Base-by-base conservation (phyloP, 805 yeast genomes). In the Grigorovia transvaalensis region DNA sequence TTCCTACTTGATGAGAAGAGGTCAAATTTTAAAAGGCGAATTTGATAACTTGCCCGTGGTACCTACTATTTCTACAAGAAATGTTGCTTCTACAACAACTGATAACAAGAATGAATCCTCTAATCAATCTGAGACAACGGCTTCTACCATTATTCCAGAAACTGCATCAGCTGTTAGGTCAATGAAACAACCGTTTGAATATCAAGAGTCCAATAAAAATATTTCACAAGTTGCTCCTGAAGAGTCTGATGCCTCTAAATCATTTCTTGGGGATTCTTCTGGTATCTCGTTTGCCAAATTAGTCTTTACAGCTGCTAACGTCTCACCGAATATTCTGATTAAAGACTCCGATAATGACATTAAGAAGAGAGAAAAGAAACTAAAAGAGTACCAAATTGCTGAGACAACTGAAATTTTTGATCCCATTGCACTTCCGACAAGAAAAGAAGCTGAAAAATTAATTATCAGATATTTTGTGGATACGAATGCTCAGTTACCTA, bases 401-500 rank as follows among this genome's bases (percentile, higher is more conserved):
- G 58, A 59, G 49, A 52, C 57, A 15, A 53, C 58, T 9, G 45
- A 52, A 9, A 55, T 56, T 41, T 57, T 57, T 33, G 62, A 67
- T 45, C 52, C 60, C 1, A 46, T 60, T 5, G 56, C 54, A 49
- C 69, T 90, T 20, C 93, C 95, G 1, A 76, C 85, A 0, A 87
- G 86, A 59, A 70, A 73, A 20, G 76, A 80, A 35, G 96, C 96
- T 0, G 80, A 84, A 59, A 72, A 74, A 49, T 74, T 85, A 45
- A 61, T 88, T 9, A 74, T 80, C 41, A 72, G 79, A 1, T 88
- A 77, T 64, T 90, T 90, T 62, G 79, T 85, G 19, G 89, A 85
- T 59, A 79, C 90, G 15, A 89, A 90, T 63, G 74, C 95, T 1
- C 96, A 88, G 64, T 66, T 87, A 29, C 96, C 97, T 0, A 74